Percentiles rank a stretch among this genome's conserved stretches.
phyloP scores from a whole-genome alignment of 371 early-diverging fungal species.

The Mortierella polycephala region DNA sequence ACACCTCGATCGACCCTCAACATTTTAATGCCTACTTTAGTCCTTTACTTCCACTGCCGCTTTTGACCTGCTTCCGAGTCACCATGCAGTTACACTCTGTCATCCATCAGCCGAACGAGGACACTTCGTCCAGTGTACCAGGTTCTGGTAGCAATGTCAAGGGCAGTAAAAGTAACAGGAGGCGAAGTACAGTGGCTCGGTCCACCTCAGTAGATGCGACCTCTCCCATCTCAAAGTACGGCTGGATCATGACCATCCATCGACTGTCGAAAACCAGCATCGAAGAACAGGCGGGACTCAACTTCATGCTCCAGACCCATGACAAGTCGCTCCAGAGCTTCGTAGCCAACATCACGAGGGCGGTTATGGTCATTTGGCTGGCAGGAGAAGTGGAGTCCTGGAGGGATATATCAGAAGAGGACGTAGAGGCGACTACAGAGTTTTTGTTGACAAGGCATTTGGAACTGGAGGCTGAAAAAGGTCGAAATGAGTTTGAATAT shows the following conservation, averaged over 20 bases:
- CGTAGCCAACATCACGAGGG: constrained; percentile 38
- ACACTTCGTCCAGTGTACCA: neutral
- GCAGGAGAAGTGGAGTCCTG: constrained; percentile 43
- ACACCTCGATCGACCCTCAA: constrained; percentile 34
- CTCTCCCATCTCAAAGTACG: constrained; percentile 45
- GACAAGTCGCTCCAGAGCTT: constrained; percentile 45
- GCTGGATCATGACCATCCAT: constrained; percentile 53
- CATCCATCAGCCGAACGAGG: constrained; percentile 23
- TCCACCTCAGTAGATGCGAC: constrained; percentile 35
- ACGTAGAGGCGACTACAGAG: constrained; percentile 27
- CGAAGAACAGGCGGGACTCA: constrained; percentile 47
- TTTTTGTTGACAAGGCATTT: constrained; percentile 43
- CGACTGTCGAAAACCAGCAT: constrained; percentile 42
- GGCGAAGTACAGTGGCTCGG: constrained; percentile 23
- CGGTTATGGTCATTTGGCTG: constrained; percentile 48
- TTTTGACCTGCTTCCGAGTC: constrained; percentile 42
- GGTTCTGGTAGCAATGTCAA: neutral
- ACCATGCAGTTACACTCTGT: constrained; percentile 49
- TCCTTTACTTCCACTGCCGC: constrained; percentile 31
- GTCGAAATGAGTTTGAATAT: constrained; percentile 5
- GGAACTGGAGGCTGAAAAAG: neutral
- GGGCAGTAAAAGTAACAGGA: neutral
- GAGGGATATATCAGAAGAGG: constrained; percentile 37
- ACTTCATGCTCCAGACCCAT: constrained; percentile 50
- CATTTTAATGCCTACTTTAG: constrained; percentile 37